phyloP scores from a whole-genome alignment of 1,284 basidiomycete species.

The Phenoliferia sp. region DNA sequence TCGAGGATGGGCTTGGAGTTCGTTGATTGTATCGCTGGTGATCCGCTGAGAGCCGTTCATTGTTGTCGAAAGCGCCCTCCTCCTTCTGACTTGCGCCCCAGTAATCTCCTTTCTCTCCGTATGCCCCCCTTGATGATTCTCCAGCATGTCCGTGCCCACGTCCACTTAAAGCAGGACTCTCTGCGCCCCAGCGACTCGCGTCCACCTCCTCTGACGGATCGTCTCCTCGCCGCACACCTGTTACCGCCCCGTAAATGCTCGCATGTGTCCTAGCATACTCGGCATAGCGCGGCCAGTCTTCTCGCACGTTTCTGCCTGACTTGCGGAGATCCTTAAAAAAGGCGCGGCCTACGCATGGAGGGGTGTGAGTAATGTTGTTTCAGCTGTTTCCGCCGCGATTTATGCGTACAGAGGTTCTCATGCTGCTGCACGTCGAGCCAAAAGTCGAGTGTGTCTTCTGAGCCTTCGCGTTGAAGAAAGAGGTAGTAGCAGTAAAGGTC shows the following conservation, averaged over 20 bases:
- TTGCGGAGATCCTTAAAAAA: slow-evolving; percentile 98
- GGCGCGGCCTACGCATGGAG: slow-evolving; percentile 56
- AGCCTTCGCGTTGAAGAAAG: slow-evolving; percentile 86
- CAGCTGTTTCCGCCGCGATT: not conserved
- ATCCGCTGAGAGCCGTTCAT: not conserved
- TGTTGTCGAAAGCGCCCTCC: not conserved
- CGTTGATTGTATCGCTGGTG: slow-evolving; percentile 6
- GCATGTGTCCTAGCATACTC: slow-evolving; percentile 79
- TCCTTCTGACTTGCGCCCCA: not conserved
- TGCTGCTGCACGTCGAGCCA: slow-evolving; percentile 99
- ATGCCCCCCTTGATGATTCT: not conserved
- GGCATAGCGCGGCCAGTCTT: slow-evolving; percentile 98
- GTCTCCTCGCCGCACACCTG: slow-evolving; percentile 53
- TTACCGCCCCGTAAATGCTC: slow-evolving; percentile 83
- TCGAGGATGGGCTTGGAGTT: slow-evolving; percentile 31
- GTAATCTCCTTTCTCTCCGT: not conserved
- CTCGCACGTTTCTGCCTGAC: slow-evolving; percentile 81
- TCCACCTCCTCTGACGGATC: not conserved
- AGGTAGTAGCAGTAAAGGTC: slow-evolving; percentile 97
- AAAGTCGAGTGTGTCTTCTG: slow-evolving; percentile 94
- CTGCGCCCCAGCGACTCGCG: not conserved
- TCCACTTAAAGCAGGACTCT: not conserved
- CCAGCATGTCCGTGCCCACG: not conserved
- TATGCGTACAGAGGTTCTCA: slow-evolving; percentile 69
- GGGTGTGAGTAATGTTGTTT: not conserved